These are phyloP conservation scores for Maudiozyma bulderi DNA, from an alignment of 805 yeast species.

Conservation along the genomic window DNA sequence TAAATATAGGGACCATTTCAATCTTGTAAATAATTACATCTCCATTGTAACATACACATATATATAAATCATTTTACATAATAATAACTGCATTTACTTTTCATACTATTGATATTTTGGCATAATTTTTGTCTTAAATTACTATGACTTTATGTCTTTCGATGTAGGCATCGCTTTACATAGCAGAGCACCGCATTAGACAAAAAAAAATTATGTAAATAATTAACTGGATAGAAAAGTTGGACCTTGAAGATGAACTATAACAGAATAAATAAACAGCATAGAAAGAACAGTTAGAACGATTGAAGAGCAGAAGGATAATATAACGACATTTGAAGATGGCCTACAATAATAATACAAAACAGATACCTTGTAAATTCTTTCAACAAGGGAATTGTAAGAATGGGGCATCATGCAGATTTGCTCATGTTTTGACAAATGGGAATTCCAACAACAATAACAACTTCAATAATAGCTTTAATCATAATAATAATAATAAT, in stretches of 20 bases:
- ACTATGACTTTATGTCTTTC: too few relatives aligned
- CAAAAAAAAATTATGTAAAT: too few relatives aligned
- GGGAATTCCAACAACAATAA: conserved; percentile 7
- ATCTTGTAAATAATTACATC: neutral
- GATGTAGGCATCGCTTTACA: too few relatives aligned
- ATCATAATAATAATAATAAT: conserved; percentile 4
- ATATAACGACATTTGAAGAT: neutral
- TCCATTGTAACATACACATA: neutral
- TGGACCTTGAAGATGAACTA: too few relatives aligned
- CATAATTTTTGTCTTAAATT: too few relatives aligned
- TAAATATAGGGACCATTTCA: too few relatives aligned
- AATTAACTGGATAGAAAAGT: too few relatives aligned
- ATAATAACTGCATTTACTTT: neutral
- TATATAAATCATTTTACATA: too few relatives aligned
- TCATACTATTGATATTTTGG: neutral
- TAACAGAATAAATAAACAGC: too few relatives aligned
- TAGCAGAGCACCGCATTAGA: too few relatives aligned
- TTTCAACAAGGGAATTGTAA: conserved; percentile 36
- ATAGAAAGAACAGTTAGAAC: too few relatives aligned
- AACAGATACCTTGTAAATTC: conserved; percentile 34
- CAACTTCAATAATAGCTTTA: conserved; percentile 5
- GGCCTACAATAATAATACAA: conserved; percentile 6
- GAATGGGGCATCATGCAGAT: conserved; percentile 36
- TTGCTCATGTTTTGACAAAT: conserved; percentile 32
- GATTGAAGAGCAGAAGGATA: too few relatives aligned